These are phyloP conservation scores for Phytophthora cactorum DNA, from an alignment of 352 stramenopile genomes.

Conservation along the genomic window DNA sequence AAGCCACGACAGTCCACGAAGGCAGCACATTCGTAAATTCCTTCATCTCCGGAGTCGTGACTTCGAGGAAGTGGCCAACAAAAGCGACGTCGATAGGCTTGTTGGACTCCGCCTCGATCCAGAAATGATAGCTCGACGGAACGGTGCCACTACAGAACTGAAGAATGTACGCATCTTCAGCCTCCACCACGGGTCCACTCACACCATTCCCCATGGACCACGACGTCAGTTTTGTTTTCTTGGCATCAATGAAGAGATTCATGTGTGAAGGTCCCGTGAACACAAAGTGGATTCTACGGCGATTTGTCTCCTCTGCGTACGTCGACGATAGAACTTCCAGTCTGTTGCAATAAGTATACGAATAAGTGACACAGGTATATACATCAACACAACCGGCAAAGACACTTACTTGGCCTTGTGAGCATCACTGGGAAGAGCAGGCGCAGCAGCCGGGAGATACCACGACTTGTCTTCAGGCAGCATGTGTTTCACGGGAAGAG, in stretches of 20 bases:
- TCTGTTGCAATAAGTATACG: constrained; percentile 21
- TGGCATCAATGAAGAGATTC: constrained; percentile 83
- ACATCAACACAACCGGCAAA: not conserved
- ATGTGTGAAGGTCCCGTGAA: constrained; percentile 74
- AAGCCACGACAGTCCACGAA: constrained; percentile 49
- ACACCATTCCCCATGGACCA: constrained; percentile 79
- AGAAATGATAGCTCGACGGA: constrained; percentile 75
- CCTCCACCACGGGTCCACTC: constrained; percentile 57
- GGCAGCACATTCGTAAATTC: constrained; percentile 54
- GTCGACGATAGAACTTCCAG: constrained; percentile 69
- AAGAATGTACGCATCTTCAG: constrained; percentile 77
- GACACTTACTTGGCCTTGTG: constrained; percentile 41
- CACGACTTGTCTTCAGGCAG: constrained; percentile 74
- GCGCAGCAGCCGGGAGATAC: constrained; percentile 58
- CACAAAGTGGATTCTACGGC: constrained; percentile 66
- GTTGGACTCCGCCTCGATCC: constrained; percentile 67
- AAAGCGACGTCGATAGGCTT: constrained; percentile 61
- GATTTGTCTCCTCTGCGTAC: constrained; percentile 56
- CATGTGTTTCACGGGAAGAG: constrained; percentile 65
- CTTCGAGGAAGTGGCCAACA: constrained; percentile 74
- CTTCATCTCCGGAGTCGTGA: constrained; percentile 52
- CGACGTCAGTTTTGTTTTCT: constrained; percentile 64
- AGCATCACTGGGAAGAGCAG: constrained; percentile 28
- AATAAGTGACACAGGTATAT: constrained; percentile 3
- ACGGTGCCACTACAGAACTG: constrained; percentile 70